Base-by-base conservation (phyloP, 1,139 yeast species). In the Protomyces macrosporus region DNA sequence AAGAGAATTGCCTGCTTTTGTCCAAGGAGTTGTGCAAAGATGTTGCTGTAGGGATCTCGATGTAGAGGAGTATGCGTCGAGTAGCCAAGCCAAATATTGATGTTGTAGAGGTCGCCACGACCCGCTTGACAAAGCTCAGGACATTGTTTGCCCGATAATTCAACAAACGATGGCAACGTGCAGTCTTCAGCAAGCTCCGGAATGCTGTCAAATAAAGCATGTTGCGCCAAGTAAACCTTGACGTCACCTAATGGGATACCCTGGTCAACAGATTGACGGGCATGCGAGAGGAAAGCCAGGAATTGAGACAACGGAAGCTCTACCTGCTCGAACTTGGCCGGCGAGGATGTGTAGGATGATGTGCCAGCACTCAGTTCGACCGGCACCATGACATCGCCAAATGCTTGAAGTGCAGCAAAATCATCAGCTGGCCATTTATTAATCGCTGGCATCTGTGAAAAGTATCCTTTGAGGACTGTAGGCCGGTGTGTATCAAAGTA, bases 61-160 rank as follows among this genome's bases (percentile, higher is more conserved):
- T 58, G 62, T 6, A 57, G 48, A 33, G 62, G 62, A 1, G 62
- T 58, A 6, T 58, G 62, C 12, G 62, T 58, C 36, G 55, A 32
- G 30, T 32, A 34, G 14, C 62, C 62, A 14, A 58, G 42, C 62
- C 62, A 58, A 1, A 50, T 42, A 52, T 58, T 58, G 55, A 58
- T 58, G 52, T 52, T 58, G 53, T 58, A 58, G n/a, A 58, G 40
- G 30, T 58, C 62, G 16, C 56, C 52, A 10, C 45, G 30, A 36
- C 54, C 39, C 4, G 37, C 55, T 34, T 16, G 32, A 5, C 52
- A 23, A 7, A 52, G 33, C 5, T 30, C 35, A 14, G 62, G 62
- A 2, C 39, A 51, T 4, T n/a, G 45, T 32, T 39, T 35, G 42
- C 45, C 53, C 10, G n/a, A 16, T 6, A 35, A 9, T 33, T 16